phyloP scores from a whole-genome alignment of 2,329 filamentous ascomycete species.

The Exophiala sp. region DNA sequence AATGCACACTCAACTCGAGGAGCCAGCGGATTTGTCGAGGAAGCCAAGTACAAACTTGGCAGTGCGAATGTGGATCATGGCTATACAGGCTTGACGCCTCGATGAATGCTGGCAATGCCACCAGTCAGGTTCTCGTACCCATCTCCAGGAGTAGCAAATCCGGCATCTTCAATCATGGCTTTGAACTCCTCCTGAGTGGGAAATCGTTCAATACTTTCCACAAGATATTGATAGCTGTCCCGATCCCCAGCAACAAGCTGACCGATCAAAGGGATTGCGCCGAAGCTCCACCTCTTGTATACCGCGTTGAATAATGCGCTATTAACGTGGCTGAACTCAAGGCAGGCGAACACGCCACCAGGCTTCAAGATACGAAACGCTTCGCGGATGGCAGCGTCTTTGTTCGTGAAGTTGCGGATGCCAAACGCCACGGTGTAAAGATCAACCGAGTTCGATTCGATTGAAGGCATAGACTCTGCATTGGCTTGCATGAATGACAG shows the following conservation, averaged over 20 bases:
- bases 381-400: conserved; percentile 72
- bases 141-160: conserved; percentile 70
- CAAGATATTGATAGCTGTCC: conserved; percentile 95
- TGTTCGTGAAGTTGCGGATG: conserved; percentile 94
- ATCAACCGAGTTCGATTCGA: conserved; percentile 70
- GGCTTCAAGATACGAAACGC: conserved; percentile 86
- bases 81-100: conserved; percentile 72
- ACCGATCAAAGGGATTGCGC: conserved; percentile 88
- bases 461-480: conserved; percentile 64
- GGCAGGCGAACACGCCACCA: conserved; percentile 89
- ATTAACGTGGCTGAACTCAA: conserved; percentile 87
- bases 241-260: conserved; percentile 90
- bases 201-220: conserved; percentile 94
- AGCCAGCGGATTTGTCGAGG: neutral
- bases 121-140: conserved; percentile 88
- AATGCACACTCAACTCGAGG: neutral
- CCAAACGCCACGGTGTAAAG: conserved; percentile 97
- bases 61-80: neutral
- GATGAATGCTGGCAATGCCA: conserved; percentile 92
- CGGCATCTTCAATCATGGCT: conserved; percentile 64
- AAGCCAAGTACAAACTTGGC: neutral
- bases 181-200: conserved; percentile 79
- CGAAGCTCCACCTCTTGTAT: conserved; percentile 95
- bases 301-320: conserved; percentile 71
- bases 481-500: conserved; percentile 82